phyloP scores from a whole-genome alignment of 306 rosid species.

The Medicago ruthenica region DNA sequence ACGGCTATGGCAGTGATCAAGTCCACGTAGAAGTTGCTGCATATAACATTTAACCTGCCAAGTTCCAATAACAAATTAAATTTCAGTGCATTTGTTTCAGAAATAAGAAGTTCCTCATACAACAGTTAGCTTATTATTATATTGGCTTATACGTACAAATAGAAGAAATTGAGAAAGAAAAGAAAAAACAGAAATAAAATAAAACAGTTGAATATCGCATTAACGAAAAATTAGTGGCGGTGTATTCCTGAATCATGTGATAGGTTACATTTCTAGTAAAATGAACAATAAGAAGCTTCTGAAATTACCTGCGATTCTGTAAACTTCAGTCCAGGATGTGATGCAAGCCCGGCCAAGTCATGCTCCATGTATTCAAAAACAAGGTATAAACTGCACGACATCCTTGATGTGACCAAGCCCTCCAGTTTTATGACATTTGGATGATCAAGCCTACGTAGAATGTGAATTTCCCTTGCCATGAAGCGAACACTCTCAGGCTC shows the following conservation, averaged over 20 bases:
- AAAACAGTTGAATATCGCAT: neutral
- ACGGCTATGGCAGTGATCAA: constrained; percentile 86
- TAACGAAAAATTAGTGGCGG: neutral
- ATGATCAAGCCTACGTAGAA: constrained; percentile 91
- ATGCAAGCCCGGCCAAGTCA: constrained; percentile 92
- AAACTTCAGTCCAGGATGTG: constrained; percentile 89
- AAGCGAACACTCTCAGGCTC: constrained; percentile 98
- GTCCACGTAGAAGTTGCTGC: constrained; percentile 87
- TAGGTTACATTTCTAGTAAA: constrained; percentile 5
- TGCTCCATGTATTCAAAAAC: constrained; percentile 98
- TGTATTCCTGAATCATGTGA: neutral
- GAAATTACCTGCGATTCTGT: constrained; percentile 83
- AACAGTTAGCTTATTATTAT: neutral
- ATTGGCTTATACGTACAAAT: neutral
- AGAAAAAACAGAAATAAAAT: neutral
- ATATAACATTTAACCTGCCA: constrained; percentile 93
- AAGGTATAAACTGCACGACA: constrained; percentile 97
- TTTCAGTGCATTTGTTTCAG: constrained; percentile 5
- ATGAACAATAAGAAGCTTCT: constrained; percentile 25
- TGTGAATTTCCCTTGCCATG: constrained; percentile 97
- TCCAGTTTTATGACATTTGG: constrained; percentile 86
- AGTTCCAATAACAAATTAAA: constrained; percentile 43
- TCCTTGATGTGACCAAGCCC: constrained; percentile 93
- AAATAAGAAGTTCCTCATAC: neutral
- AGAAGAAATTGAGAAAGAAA: neutral